Conservation (phyloP, 1,284 basidiomycete species). For the Trichosporon ovoides region DNA sequence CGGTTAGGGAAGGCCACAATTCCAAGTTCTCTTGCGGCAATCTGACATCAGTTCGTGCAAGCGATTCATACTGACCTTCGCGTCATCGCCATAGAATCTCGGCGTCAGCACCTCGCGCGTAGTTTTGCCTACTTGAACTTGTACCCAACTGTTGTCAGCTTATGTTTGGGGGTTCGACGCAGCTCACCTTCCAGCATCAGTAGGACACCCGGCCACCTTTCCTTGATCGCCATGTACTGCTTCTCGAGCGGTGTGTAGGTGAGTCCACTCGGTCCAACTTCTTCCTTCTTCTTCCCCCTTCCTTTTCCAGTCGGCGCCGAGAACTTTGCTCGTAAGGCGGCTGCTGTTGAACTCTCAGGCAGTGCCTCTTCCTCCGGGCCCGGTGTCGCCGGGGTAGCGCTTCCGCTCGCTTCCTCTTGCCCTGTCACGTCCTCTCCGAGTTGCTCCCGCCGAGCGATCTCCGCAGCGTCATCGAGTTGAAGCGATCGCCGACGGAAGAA, state of each 20-base stretch:
- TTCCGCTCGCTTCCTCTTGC: not conserved
- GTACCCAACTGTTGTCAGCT: constrained; percentile 61
- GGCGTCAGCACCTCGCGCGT: not conserved
- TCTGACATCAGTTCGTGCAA: constrained; percentile 48
- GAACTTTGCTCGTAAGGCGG: constrained; percentile 33
- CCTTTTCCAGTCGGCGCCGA: constrained; percentile 20
- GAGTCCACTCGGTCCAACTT: constrained; percentile 68
- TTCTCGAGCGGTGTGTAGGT: constrained; percentile 76
- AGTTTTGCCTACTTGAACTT: constrained; percentile 58
- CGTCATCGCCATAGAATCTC: constrained; percentile 81
- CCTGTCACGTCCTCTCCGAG: not conserved
- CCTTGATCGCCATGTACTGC: constrained; percentile 69
- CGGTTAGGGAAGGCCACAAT: constrained; percentile 57
- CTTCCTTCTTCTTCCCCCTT: constrained; percentile 47
- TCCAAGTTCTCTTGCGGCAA: constrained; percentile 73
- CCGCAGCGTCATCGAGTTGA: constrained; percentile 45
- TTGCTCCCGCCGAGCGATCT: constrained; percentile 3
- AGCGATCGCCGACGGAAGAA: constrained; percentile 41
- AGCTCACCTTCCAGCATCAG: constrained; percentile 66
- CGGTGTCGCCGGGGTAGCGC: constrained; percentile 7
- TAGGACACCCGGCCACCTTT: constrained; percentile 66
- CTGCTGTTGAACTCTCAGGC: constrained; percentile 21
- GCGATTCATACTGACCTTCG: constrained; percentile 54
- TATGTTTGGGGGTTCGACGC: too few relatives aligned
- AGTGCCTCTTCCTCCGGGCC: constrained; percentile 18